Base-by-base conservation (phyloP, 371 early-diverging fungal species). In the Nematocida sp. region DNA sequence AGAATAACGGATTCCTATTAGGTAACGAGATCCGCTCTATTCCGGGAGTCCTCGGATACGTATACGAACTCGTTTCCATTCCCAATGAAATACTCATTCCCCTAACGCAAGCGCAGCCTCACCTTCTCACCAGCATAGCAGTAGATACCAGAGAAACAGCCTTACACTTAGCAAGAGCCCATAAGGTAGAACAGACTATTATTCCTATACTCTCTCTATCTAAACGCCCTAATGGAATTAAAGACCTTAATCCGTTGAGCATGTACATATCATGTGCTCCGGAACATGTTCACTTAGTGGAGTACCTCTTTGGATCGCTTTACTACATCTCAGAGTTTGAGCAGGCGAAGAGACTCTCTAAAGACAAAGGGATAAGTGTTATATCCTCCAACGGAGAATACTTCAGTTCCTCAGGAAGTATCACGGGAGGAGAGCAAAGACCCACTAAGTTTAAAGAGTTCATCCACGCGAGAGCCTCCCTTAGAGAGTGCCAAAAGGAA, bases 121-220 rank as follows among this genome's bases (percentile, higher is more conserved):
- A 71, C 28, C 90, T 91, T 75, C 84, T 99, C 42, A 95, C 93
- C 85, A 92, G 94, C 80, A 88, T 99, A 16, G 95, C 97, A 13
- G 96, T 97, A 0, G 93, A 95, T 79, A 89, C 87, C 2, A 94
- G 94, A 68, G 87, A 87, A 2, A 92, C 93, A 1, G 96, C 95
- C 0, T 85, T 90, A 0, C 78, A 77, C 13, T 78, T 96, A 3
- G 78, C 96, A 40, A 87, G 89, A 35, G 86, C 85, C 32, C 84
- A 95, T 84, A 88, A 86, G 68, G 94, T 94, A 3, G 87, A 95
- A 3, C 88, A 94, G 48, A 96, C 96, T 0, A 93, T 97, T 81
- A 92, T 97, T 86, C 96, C 97, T 0, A 13, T 45, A 20, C 84
- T 97, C 45, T 94, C 71, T 66, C 66, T 63, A 50, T 60, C 79